phyloP scores from a whole-genome alignment of 2,329 filamentous ascomycete genomes.

The Penicillium sp. region DNA sequence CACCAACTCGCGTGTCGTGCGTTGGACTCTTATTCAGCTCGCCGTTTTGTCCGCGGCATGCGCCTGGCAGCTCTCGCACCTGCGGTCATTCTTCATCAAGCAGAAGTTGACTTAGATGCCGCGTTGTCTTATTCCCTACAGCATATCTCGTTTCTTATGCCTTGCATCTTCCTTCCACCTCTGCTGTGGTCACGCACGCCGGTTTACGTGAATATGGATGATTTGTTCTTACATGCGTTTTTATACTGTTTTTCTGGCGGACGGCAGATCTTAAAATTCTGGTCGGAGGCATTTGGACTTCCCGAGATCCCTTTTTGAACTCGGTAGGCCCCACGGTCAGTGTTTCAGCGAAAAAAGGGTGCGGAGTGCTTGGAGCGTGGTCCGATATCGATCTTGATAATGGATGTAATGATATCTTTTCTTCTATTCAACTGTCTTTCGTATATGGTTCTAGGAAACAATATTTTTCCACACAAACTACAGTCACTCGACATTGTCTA shows the following conservation, averaged over 20 bases:
- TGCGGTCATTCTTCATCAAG: conserved; percentile 98
- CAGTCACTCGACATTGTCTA: neutral
- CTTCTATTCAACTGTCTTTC: neutral
- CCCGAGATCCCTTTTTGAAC: neutral
- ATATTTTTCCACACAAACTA: neutral
- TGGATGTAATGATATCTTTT: conserved; percentile 30
- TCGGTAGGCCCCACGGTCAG: neutral
- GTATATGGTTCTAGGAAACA: neutral
- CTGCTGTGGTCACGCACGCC: conserved; percentile 10
- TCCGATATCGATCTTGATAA: conserved; percentile 28
- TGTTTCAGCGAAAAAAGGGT: conserved; percentile 11
- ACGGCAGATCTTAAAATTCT: neutral
- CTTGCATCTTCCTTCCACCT: conserved; percentile 22
- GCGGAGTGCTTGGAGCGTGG: conserved; percentile 16
- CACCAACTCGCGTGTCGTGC: conserved; percentile 86
- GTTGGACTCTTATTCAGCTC: conserved; percentile 91
- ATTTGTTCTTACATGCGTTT: conserved; percentile 8
- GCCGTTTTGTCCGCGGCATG: conserved; percentile 81
- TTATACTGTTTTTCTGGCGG: conserved; percentile 1
- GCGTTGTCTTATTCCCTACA: conserved; percentile 15
- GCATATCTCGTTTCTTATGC: conserved; percentile 10
- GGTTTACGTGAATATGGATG: conserved; percentile 16
- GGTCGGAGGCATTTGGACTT: neutral
- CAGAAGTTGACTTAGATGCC: conserved; percentile 83
- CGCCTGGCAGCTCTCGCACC: conserved; percentile 94